Percentiles rank a stretch among this genome's conserved stretches.
Evolutionary conservation across 2,329 filamentous ascomycete species (phyloP).

Genomic region (Pseudogymnoascus sp.): DNA sequence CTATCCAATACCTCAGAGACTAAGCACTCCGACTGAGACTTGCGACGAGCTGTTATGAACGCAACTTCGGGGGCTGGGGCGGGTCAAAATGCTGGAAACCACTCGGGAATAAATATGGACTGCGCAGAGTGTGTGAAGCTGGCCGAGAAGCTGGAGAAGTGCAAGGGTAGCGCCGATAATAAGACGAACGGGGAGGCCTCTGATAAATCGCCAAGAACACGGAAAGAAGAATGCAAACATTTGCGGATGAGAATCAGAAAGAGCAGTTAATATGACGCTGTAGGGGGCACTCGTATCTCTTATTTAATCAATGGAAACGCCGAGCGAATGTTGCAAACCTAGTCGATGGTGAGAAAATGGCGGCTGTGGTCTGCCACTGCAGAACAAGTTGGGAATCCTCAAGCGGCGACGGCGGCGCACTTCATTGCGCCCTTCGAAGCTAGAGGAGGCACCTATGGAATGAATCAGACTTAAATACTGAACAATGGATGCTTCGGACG

Average conservation of each 20-base stretch:
- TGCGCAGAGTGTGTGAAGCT: conserved; percentile 28
- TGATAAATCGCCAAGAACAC: neutral
- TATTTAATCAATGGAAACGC: neutral
- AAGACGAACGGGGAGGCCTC: neutral
- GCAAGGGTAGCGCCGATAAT: neutral
- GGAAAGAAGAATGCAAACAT: neutral
- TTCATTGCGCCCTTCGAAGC: neutral
- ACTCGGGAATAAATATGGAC: neutral
- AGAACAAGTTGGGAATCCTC: neutral
- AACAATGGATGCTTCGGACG: neutral
- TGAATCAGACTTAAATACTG: neutral
- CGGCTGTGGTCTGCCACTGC: neutral
- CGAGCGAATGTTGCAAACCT: neutral
- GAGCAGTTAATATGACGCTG: neutral
- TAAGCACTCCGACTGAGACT: neutral
- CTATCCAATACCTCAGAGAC: neutral
- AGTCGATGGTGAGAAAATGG: neutral
- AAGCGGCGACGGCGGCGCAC: neutral
- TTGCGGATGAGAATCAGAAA: neutral
- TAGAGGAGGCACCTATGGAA: neutral
- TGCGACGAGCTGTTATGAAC: neutral
- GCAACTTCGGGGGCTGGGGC: neutral
- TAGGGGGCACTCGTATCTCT: neutral
- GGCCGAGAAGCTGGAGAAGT: conserved; percentile 9
- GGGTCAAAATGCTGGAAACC: neutral